A percentile compares a stretch with the other conserved stretches of the same genome.
Conservation (phyloP, 2,329 filamentous ascomycete species). For the Colletotrichum spaethianum region DNA sequence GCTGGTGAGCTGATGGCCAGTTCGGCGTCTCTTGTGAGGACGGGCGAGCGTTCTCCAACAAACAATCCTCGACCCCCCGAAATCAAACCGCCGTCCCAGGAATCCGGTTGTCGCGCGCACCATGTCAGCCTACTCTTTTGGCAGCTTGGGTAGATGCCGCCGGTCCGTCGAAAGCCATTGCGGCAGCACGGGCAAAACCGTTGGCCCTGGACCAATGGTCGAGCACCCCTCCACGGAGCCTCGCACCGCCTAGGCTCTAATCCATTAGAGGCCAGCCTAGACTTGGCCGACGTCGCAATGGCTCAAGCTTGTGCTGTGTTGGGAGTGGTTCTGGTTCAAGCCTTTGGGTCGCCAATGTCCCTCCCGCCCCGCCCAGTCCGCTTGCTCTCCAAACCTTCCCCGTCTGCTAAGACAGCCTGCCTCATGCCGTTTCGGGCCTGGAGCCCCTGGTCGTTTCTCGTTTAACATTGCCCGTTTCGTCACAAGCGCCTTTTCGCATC, state of each 20-base stretch:
- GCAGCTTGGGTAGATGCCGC: conserved; percentile 34
- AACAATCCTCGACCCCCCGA: neutral
- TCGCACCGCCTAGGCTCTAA: neutral
- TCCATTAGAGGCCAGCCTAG: conserved; percentile 1
- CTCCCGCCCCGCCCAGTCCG: conserved; percentile 28
- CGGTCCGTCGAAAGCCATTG: conserved; percentile 36
- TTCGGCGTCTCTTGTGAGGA: neutral
- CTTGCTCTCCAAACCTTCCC: conserved; percentile 17
- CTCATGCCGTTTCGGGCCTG: conserved; percentile 22
- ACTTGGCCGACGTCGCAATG: conserved; percentile 23
- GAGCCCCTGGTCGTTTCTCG: conserved; percentile 29
- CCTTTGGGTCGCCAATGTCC: conserved; percentile 5
- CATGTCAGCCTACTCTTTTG: conserved; percentile 17
- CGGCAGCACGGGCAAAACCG: conserved; percentile 38
- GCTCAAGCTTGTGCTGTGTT: neutral
- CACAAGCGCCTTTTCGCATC: conserved; percentile 26
- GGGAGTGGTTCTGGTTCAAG: neutral
- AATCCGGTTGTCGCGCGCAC: conserved; percentile 36
- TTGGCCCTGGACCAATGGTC: neutral
- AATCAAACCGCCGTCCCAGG: conserved; percentile 28
- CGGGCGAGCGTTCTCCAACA: neutral
- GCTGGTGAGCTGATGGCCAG: conserved; percentile 2
- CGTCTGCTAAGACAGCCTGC: conserved; percentile 24
- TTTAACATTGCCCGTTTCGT: conserved; percentile 41
- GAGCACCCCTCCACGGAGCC: neutral